Conservation (phyloP, 2,329 filamentous ascomycete genomes). For the Ophiocordyceps camponoti-leonardi region DNA sequence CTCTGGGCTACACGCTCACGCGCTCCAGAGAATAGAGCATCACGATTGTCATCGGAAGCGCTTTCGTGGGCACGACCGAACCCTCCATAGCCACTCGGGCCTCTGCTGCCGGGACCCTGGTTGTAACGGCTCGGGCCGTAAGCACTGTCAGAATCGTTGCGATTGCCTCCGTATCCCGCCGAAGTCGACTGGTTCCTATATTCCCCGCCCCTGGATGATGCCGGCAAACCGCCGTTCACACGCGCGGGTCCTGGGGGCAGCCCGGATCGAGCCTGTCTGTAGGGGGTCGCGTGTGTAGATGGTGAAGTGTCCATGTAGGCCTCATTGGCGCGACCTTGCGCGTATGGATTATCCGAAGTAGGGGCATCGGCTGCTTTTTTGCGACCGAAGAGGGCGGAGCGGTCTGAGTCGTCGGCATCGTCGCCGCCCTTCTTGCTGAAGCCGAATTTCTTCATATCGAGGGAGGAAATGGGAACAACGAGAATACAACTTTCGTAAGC, state of each 20-base stretch:
- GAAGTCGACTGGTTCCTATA: slow-evolving; percentile 9
- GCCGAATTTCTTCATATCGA: slow-evolving; percentile 41
- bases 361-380: slow-evolving; percentile 32
- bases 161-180: slow-evolving; percentile 35
- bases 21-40: slow-evolving; percentile 45
- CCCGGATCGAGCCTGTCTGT: slow-evolving; percentile 24
- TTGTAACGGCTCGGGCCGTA: slow-evolving; percentile 36
- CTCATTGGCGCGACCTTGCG: slow-evolving; percentile 30
- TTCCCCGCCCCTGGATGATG: not conserved
- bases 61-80: slow-evolving; percentile 29
- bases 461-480: not conserved
- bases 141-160: slow-evolving; percentile 31
- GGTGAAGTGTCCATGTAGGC: slow-evolving; percentile 34
- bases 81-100: slow-evolving; percentile 44
- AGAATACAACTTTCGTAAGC: not conserved
- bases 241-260: slow-evolving; percentile 14
- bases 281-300: slow-evolving; percentile 26
- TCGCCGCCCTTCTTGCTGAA: slow-evolving; percentile 36
- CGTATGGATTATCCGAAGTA: slow-evolving; percentile 38
- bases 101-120: slow-evolving; percentile 18
- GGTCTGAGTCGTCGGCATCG: slow-evolving; percentile 29
- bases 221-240: slow-evolving; percentile 4
- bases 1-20: slow-evolving; percentile 28
- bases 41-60: slow-evolving; percentile 34
- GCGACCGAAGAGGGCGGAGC: slow-evolving; percentile 33